Evolutionary conservation across 1,139 yeast genomes (phyloP), one percentile per base, ranked within the genome.

Genomic region (Geotrichum aggregatum): DNA sequence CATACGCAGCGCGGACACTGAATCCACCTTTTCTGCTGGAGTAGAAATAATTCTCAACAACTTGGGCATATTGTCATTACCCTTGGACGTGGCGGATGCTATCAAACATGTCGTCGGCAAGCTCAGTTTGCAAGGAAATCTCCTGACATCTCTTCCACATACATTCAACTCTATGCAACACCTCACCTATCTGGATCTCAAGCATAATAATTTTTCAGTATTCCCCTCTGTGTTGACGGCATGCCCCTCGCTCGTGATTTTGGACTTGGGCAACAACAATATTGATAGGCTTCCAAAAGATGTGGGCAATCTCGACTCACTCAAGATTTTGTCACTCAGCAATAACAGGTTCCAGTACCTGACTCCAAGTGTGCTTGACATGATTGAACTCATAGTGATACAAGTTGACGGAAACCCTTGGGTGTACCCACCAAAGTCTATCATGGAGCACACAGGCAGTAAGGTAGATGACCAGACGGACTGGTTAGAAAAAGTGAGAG

Each of bases 341-440:
- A 77, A 78, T 57, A 87, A 87, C 67, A 70, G 71, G 41, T 74
- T 87, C 58, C 74, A 77, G 49, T 76, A 76, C 45, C 69, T 87
- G 18, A 83, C 88, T 7, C 79, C 82, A 1, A 71, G 76, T 10
- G 67, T 83, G 30, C 76, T 82, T 0, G 79, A 76, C 38, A 66
- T 87, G 58, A 66, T 71, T 2, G 75, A 73, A 51, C 72, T 87
- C 49, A 76, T 78, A 55, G 76, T 84, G 49, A 71, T 87, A n/a
- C 92, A 85, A 62, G 73, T 84, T 3, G 81, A 80, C n/a, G 80
- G 77, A 36, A 86, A 87, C 59, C 88, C 89, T 1, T 72, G 86
- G 50, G 64, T 76, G 1, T 61, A 75, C 52, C 85, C 87, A 0
- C 73, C 83, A 3, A 49, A 68, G 61, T 56, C 66, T 58, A 43